Conservation (phyloP, 2,329 filamentous ascomycete genomes). For the Daldinia sp. region DNA sequence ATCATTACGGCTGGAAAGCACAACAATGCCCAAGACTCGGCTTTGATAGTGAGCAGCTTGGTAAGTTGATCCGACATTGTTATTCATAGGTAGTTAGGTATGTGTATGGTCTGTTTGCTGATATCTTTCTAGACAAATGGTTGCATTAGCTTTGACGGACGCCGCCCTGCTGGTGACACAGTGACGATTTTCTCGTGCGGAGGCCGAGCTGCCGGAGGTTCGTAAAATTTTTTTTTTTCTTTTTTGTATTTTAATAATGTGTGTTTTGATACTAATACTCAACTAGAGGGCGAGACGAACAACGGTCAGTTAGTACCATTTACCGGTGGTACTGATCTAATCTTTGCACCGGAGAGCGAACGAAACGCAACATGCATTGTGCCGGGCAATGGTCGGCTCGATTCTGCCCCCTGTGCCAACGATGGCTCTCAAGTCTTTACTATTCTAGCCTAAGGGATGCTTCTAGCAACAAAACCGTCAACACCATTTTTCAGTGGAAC, state of each 20-base stretch:
- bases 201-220: conserved; percentile 58
- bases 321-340: conserved; percentile 51
- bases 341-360: conserved; percentile 56
- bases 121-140: conserved; percentile 51
- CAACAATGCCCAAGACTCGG: conserved; percentile 53
- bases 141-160: conserved; percentile 60
- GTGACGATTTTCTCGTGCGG: conserved; percentile 62
- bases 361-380: conserved; percentile 55
- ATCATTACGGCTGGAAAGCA: conserved; percentile 59
- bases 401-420: conserved; percentile 44
- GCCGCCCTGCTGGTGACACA: conserved; percentile 54
- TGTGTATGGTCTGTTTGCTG: too few species aligned
- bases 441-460: conserved; percentile 35
- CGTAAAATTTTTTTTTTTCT: conserved; percentile 29
- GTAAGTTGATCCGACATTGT: conserved; percentile 39
- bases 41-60: conserved; percentile 58
- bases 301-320: conserved; percentile 60
- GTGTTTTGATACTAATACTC: conserved; percentile 8
- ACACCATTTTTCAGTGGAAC: not conserved
- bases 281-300: conserved; percentile 55
- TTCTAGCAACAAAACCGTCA: not conserved
- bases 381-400: conserved; percentile 48
- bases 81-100: not conserved
- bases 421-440: conserved; percentile 44
- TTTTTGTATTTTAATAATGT: not conserved